A percentile compares a stretch with the other conserved stretches of the same genome.
phyloP scores from a whole-genome alignment of 2,329 filamentous ascomycete species.

The Ophiocordyceps camponoti-floridani region DNA sequence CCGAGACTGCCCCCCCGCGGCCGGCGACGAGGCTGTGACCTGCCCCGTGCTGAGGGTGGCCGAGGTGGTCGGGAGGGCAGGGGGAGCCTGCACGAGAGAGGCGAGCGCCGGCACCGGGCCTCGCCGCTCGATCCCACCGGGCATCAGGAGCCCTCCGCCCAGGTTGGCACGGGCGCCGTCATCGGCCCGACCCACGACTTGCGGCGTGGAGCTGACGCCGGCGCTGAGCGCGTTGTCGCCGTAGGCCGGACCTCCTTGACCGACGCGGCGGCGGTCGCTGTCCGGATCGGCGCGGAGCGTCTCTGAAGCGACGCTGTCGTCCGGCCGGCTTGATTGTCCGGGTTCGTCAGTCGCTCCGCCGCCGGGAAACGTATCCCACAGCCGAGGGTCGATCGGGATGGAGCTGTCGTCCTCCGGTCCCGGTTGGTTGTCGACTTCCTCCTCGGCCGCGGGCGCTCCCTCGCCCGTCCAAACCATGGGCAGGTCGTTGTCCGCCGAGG shows the following conservation, averaged over 20 bases:
- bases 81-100: not conserved
- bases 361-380: not conserved
- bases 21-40: not conserved
- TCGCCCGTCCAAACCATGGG: not conserved
- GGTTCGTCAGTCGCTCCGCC: not conserved
- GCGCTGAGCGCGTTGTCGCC: not conserved
- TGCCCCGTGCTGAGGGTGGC: not conserved
- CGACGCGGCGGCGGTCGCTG: no score
- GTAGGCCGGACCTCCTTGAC: not conserved
- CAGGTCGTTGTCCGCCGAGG: not conserved
- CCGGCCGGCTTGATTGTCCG: not conserved
- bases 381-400: not conserved
- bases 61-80: not conserved
- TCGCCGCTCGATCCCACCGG: slow-evolving; percentile 1
- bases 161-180: not conserved
- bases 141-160: slow-evolving; percentile 1
- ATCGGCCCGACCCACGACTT: not conserved
- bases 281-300: no score
- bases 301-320: not conserved
- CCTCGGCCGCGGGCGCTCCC: not conserved
- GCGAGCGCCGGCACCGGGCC: not conserved
- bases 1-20: not conserved
- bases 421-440: not conserved
- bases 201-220: not conserved
- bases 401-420: not conserved